A percentile compares a stretch with the other conserved stretches of the same genome.
phyloP scores from a whole-genome alignment of 139 green algal genomes.

The Dunaliella primolecta region DNA sequence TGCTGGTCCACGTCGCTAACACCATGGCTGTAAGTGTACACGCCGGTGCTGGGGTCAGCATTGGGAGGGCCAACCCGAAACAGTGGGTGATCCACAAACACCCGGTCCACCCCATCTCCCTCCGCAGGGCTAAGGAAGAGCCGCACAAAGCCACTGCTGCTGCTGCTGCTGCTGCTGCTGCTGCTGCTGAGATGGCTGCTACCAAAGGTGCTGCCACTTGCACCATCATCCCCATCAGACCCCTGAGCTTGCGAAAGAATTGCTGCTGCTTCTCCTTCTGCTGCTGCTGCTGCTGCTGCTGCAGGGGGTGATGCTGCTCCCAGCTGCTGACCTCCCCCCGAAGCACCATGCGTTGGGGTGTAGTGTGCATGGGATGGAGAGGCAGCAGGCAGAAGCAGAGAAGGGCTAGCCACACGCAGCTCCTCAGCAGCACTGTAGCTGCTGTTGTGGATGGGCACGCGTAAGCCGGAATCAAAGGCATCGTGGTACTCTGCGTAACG shows the following conservation, averaged over 20 bases:
- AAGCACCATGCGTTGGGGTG: no score
- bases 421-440: no score
- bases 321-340: no score
- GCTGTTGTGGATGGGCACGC: no score
- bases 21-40: conserved; percentile 49
- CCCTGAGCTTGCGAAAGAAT: not conserved
- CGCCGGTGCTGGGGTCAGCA: not conserved
- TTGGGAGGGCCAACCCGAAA: conserved; percentile 19
- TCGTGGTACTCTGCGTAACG: conserved; percentile 62
- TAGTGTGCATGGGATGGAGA: no score
- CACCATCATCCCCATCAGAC: not conserved
- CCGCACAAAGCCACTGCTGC: not conserved
- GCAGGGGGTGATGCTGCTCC: conserved; percentile 58
- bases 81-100: conserved; percentile 82
- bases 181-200: not conserved
- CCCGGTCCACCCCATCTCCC: conserved; percentile 57
- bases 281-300: not conserved
- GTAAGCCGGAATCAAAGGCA: conserved; percentile 54
- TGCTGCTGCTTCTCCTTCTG: not conserved
- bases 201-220: not conserved
- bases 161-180: not conserved
- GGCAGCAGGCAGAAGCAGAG: conserved; percentile 47
- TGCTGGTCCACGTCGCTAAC: conserved; percentile 9
- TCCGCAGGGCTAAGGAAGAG: conserved; percentile 30
- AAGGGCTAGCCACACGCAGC: no score